phyloP scores from a whole-genome alignment of 495 filamentous ascomycete genomes.

The Trichoderma erinaceum region DNA sequence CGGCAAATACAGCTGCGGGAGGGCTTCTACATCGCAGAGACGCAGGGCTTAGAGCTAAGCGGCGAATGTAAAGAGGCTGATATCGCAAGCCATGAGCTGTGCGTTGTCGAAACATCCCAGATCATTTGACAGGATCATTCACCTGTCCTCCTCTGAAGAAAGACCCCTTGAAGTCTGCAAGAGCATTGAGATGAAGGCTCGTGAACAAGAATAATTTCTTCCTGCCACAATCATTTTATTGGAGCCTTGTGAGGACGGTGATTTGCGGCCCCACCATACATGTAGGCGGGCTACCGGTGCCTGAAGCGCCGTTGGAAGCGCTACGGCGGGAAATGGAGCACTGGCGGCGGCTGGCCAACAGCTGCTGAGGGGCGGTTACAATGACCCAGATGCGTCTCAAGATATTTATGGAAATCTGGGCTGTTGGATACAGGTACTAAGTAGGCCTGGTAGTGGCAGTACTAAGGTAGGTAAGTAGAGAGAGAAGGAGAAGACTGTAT shows the following conservation, averaged over 20 bases:
- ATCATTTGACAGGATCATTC: not conserved
- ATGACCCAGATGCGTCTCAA: too few relatives aligned
- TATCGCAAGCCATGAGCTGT: not conserved
- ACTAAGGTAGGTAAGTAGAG: too few relatives aligned
- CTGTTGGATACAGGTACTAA: too few relatives aligned
- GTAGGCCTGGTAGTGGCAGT: too few relatives aligned
- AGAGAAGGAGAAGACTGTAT: too few relatives aligned
- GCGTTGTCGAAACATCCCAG: not conserved
- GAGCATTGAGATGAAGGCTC: not conserved
- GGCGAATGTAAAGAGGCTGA: not conserved
- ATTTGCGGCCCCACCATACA: not conserved
- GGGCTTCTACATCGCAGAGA: not conserved
- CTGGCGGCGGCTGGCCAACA: not conserved
- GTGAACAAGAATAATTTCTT: not conserved
- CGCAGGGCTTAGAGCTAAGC: not conserved
- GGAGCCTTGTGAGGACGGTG: not conserved
- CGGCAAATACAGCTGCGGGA: not conserved
- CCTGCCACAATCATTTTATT: not conserved
- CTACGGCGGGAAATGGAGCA: not conserved
- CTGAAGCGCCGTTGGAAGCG: slow-evolving; percentile 12
- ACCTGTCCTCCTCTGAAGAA: not conserved
- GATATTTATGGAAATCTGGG: too few relatives aligned
- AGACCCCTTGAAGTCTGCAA: not conserved
- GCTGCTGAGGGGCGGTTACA: not conserved
- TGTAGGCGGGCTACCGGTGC: not conserved